Base-by-base conservation (phyloP, 2,329 filamentous ascomycete genomes). In the Bretziella fagacearum region DNA sequence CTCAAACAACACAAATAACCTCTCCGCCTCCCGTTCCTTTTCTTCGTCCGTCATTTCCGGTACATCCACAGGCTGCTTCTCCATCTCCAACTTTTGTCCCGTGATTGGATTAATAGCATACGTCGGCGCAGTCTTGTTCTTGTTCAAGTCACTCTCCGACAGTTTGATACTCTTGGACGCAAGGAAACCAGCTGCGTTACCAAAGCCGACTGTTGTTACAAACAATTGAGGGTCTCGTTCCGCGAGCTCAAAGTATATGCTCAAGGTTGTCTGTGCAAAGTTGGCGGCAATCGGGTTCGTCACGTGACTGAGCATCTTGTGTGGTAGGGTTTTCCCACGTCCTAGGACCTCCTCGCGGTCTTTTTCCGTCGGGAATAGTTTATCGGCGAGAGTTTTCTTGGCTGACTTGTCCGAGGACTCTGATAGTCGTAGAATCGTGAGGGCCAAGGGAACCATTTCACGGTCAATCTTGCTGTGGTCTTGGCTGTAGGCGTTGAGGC, bases 161-260 rank as follows among this genome's bases (percentile, higher is more conserved):
- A 53, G 47, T 25, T 50, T 52, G 49, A 61, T 58, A 8, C 55
- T 57, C 54, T 79, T 71, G 7, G 76, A 63, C 1, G 77, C 73
- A 13, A 98, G 66, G 58, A 91, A 94, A 0, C 91, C 91, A 0
- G 86, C 84, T 0, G 91, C 91, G 57, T 84, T 94, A 0, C 91
- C 91, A 58, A 94, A 98, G 0, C 91, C 91, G 10, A 98, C 84
- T 54, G 95, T 95, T 44, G 83, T 72, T 1, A 96, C 82, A 56
- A 95, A 91, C 25, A 70, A 81, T 13, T 71, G 73, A 0, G 87
- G 74, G 55, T 95, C 79, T 55, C 79, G 82, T 53, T 80, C 81
- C 0, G 86, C 94, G 23, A 96, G 69, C 53, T 93, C 82, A 59
- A 93, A 98, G 52, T 95, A 73, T 20, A 98, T 68, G 25, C 79